A percentile compares a stretch with the other conserved stretches of the same genome.
Conservation (phyloP, 208 protist species). For the Vickermania ingenoplastis region DNA sequence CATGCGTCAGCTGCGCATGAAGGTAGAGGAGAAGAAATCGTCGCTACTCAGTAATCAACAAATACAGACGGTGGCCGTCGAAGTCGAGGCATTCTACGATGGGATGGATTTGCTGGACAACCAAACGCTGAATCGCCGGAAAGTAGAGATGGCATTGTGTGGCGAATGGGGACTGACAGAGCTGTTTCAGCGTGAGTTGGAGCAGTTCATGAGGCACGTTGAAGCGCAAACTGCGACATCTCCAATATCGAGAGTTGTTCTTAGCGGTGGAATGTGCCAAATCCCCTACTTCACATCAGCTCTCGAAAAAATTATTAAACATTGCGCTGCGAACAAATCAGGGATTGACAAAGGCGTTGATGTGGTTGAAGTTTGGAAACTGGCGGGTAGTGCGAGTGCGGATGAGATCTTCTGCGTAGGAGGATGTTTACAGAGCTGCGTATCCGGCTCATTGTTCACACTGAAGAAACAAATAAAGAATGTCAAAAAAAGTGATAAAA, state of each 20-base stretch:
- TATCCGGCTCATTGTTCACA: neutral
- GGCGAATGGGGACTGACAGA: conserved; percentile 55
- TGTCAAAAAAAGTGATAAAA: conserved; percentile 1
- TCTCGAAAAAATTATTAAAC: conserved; percentile 25
- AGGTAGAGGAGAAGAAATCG: conserved; percentile 75
- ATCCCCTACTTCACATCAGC: conserved; percentile 35
- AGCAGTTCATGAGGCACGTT: conserved; percentile 30
- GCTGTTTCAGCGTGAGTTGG: conserved; percentile 41
- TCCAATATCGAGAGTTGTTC: conserved; percentile 41
- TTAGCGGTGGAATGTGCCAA: conserved; percentile 73
- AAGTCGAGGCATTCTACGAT: conserved; percentile 84
- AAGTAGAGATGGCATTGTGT: conserved; percentile 54
- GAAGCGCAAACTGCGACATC: conserved; percentile 5
- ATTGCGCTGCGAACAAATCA: neutral
- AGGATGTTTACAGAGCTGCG: neutral
- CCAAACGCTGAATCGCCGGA: conserved; percentile 48
- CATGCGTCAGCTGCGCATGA: conserved; percentile 49
- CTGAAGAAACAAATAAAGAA: neutral
- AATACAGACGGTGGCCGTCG: conserved; percentile 49
- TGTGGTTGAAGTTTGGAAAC: conserved; percentile 43
- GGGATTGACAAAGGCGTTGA: conserved; percentile 36
- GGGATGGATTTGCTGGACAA: conserved; percentile 80
- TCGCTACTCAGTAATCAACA: conserved; percentile 55
- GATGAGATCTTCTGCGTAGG: conserved; percentile 3
- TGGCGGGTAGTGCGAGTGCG: conserved; percentile 32